Evolutionary conservation across 2,329 filamentous ascomycete genomes (phyloP).

Genomic region (Lizonia empirigonia): DNA sequence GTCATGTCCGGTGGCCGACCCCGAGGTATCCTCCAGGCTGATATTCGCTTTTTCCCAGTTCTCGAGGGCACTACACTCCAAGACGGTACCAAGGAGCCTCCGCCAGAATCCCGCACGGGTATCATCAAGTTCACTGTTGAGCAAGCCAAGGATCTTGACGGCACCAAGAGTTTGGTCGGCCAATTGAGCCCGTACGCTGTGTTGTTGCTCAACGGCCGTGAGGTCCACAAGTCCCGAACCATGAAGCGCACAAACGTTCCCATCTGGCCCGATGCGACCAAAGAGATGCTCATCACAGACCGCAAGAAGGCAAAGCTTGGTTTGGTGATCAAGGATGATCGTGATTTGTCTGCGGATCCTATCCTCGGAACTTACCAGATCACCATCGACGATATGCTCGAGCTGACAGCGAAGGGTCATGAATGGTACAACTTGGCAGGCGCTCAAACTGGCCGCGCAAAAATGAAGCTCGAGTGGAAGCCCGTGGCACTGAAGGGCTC

Average conservation of each 20-base stretch:
- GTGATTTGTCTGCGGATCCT: conserved; percentile 81
- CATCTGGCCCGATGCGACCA: conserved; percentile 90
- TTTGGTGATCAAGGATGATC: conserved; percentile 92
- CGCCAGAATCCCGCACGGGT: conserved; percentile 89
- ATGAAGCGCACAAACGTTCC: conserved; percentile 97
- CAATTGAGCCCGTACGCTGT: conserved; percentile 88
- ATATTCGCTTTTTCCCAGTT: conserved; percentile 95
- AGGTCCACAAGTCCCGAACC: conserved; percentile 86
- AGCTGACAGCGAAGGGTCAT: conserved; percentile 87
- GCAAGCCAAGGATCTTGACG: conserved; percentile 94
- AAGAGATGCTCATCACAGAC: conserved; percentile 94
- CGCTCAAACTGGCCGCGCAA: conserved; percentile 80
- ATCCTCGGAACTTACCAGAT: conserved; percentile 92
- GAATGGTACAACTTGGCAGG: conserved; percentile 94
- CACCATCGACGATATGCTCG: conserved; percentile 90
- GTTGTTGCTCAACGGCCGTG: conserved; percentile 88
- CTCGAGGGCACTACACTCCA: conserved; percentile 72
- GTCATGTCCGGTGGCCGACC: conserved; percentile 83
- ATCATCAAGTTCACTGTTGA: conserved; percentile 93
- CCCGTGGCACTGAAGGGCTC: conserved; percentile 86
- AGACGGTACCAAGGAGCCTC: conserved; percentile 78
- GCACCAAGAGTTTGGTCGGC: conserved; percentile 88
- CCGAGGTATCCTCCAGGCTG: conserved; percentile 77
- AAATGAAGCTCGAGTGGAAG: conserved; percentile 93
- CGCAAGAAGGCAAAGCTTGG: conserved; percentile 88